Evolutionary conservation across 2,329 filamentous ascomycete genomes (phyloP).

Genomic region (Exophiala sp.): DNA sequence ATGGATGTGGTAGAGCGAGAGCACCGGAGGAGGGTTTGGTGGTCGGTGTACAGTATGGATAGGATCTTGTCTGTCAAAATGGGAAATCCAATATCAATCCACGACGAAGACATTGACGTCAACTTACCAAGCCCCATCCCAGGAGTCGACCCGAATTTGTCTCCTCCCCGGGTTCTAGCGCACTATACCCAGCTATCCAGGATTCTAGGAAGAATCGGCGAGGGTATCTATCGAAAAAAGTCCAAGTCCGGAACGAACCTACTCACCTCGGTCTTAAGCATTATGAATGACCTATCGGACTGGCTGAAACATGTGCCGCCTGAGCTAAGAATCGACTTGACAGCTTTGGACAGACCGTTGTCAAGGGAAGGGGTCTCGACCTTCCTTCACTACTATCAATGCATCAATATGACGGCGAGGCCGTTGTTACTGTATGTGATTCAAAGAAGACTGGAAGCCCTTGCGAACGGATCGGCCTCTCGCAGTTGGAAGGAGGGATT

Average conservation of each 20-base stretch:
- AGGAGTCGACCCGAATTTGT: constrained; percentile 37
- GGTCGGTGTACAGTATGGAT: constrained; percentile 53
- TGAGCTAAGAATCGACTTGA: constrained; percentile 46
- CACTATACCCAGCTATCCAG: constrained; percentile 51
- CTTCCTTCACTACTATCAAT: constrained; percentile 53
- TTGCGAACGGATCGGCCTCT: constrained; percentile 33
- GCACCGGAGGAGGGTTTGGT: constrained; percentile 50
- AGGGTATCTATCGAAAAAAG: constrained; percentile 47
- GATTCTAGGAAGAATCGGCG: constrained; percentile 48
- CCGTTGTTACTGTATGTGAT: constrained; percentile 52
- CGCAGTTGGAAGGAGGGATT: constrained; percentile 46
- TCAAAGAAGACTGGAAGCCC: constrained; percentile 42
- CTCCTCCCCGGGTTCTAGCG: constrained; percentile 45
- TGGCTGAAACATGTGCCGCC: constrained; percentile 49
- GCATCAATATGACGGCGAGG: constrained; percentile 53
- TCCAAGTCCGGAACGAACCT: constrained; percentile 45
- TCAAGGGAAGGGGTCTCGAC: constrained; percentile 49
- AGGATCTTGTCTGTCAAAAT: constrained; percentile 50
- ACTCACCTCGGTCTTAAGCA: constrained; percentile 47
- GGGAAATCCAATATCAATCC: constrained; percentile 51
- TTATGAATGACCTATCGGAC: constrained; percentile 45
- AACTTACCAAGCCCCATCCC: constrained; percentile 33
- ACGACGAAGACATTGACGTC: constrained; percentile 51
- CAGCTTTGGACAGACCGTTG: constrained; percentile 37
- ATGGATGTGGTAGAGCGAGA: constrained; percentile 43